A percentile compares a stretch with the other conserved stretches of the same genome.
These are phyloP conservation scores for Turnera subulata DNA, from an alignment of 345 rosid species.

Conservation along the genomic window DNA sequence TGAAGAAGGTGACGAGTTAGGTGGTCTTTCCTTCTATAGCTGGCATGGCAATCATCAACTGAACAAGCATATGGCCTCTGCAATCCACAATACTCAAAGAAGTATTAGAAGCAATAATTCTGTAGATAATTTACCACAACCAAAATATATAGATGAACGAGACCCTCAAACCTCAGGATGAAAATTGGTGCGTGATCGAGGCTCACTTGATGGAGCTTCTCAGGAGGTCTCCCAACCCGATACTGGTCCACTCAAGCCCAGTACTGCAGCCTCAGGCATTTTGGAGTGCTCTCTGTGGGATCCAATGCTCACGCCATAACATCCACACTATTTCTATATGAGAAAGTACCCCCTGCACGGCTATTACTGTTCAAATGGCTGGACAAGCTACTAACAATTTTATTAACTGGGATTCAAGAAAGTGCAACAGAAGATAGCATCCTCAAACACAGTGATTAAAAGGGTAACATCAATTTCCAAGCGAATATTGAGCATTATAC, in stretches of 20 bases:
- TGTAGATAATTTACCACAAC: not conserved
- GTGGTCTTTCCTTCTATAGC: slow-evolving; percentile 90
- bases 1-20: slow-evolving; percentile 67
- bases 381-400: too few relatives aligned
- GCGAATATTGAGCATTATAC: too few relatives aligned
- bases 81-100: slow-evolving; percentile 7
- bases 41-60: slow-evolving; percentile 58
- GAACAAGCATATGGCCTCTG: slow-evolving; percentile 75
- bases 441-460: too few relatives aligned
- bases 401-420: too few relatives aligned
- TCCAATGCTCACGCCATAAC: slow-evolving; percentile 94
- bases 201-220: slow-evolving; percentile 95
- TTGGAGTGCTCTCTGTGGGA: slow-evolving; percentile 96
- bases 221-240: slow-evolving; percentile 99
- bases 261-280: slow-evolving; percentile 75
- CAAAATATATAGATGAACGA: not conserved
- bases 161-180: slow-evolving; percentile 42
- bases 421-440: too few relatives aligned
- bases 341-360: slow-evolving; percentile 53
- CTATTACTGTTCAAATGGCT: not conserved
- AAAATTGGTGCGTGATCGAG: slow-evolving; percentile 66
- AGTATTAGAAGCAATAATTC: not conserved
- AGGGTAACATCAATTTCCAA: too few relatives aligned
- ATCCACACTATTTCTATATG: slow-evolving; percentile 20
- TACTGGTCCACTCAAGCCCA: slow-evolving; percentile 77